phyloP scores from a whole-genome alignment of 2,329 filamentous ascomycete genomes.

The Exophiala xenobiotica region DNA sequence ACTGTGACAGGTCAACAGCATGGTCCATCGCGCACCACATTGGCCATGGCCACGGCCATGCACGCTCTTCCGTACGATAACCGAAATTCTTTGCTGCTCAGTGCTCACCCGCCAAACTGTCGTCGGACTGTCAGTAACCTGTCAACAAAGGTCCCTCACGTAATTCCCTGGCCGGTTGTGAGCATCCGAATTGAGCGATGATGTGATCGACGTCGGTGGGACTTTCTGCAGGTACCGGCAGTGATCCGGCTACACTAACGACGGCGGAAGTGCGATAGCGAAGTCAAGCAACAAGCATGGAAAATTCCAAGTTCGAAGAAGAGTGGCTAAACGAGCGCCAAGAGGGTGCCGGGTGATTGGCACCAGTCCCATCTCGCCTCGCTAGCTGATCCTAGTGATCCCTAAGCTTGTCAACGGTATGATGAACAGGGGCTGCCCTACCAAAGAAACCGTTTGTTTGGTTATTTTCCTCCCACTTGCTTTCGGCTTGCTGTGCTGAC shows the following conservation, averaged over 20 bases:
- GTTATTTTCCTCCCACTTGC: background rate
- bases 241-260: constrained; percentile 6
- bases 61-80: constrained; percentile 5
- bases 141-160: constrained; percentile 2
- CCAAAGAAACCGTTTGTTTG: background rate
- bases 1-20: background rate
- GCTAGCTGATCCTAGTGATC: constrained; percentile 1
- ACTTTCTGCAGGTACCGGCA: constrained; percentile 16
- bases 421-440: constrained; percentile 4
- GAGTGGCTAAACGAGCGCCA: background rate
- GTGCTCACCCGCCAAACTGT: too few relatives aligned
- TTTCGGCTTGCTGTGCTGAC: background rate
- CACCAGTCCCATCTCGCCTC: background rate
- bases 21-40: background rate
- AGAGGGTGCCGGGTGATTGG: constrained; percentile 3
- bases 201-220: constrained; percentile 11
- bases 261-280: constrained; percentile 3
- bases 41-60: background rate
- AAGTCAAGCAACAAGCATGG: background rate
- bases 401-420: constrained; percentile 3
- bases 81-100: constrained; percentile 9
- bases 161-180: too few relatives aligned
- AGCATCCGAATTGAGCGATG: background rate
- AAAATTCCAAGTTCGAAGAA: background rate
- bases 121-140: constrained; percentile 5